Evolutionary conservation across 371 early-diverging fungal genomes (phyloP).

Genomic region (Syncephalastrum sp.): DNA sequence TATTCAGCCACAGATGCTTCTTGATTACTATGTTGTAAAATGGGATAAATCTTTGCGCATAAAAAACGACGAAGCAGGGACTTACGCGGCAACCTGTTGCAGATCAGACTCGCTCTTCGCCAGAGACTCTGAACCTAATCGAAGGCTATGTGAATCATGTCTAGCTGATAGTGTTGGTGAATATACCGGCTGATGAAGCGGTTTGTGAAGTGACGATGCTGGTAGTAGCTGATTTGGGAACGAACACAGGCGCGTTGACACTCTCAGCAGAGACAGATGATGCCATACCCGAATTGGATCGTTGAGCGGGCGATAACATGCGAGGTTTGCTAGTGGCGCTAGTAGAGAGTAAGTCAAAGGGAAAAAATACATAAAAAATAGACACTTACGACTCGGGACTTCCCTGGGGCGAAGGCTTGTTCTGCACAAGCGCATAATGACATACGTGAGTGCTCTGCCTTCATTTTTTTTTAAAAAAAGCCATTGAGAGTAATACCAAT

Average conservation of each 20-base stretch:
- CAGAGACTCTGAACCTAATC: no score
- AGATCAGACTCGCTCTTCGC: no score
- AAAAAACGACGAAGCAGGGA: no score
- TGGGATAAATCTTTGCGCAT: no score
- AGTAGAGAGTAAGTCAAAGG: conserved; percentile 3
- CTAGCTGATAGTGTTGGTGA: no score
- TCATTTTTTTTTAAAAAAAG: no score
- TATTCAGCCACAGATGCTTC: no score
- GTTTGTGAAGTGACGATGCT: not conserved
- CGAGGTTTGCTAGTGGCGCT: conserved; percentile 44
- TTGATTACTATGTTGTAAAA: no score
- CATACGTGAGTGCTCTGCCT: not conserved
- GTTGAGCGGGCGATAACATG: conserved; percentile 62
- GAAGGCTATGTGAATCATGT: no score
- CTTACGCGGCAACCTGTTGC: no score
- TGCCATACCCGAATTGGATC: conserved; percentile 33
- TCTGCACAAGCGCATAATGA: conserved; percentile 8
- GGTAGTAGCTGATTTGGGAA: conserved; percentile 57
- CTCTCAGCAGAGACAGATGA: conserved; percentile 58
- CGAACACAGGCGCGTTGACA: conserved; percentile 65
- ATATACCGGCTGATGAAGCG: no score
- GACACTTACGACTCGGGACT: conserved; percentile 60
- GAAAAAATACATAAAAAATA: not conserved
- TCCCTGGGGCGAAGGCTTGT: conserved; percentile 31
- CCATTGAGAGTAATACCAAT: conserved; percentile 36